phyloP scores from a whole-genome alignment of 352 stramenopile species.

The Elongisporangium anandrum region DNA sequence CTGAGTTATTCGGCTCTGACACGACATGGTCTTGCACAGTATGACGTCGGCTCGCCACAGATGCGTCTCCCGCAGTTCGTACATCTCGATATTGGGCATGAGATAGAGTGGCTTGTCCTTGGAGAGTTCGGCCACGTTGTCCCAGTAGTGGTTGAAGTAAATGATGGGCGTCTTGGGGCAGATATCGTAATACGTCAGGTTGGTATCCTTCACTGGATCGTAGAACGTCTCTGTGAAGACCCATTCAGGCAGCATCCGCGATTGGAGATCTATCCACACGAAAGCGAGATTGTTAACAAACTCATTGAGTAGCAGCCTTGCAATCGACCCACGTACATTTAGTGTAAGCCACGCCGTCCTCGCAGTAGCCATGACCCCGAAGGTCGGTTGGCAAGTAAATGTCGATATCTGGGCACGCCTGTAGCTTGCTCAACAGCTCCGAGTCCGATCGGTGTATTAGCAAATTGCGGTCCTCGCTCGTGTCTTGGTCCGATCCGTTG shows the following conservation, averaged over 20 bases:
- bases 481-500: background rate
- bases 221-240: no score
- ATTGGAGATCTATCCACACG: no score
- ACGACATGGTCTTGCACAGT: constrained; percentile 52
- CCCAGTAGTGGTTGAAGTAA: constrained; percentile 64
- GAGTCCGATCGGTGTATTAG: no score
- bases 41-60: constrained; percentile 41
- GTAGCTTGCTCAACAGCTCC: background rate
- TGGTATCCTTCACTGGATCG: no score
- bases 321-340: constrained; percentile 26
- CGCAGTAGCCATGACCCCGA: constrained; percentile 46
- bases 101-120: constrained; percentile 34
- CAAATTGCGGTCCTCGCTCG: no score
- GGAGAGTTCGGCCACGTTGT: constrained; percentile 4
- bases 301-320: constrained; percentile 40
- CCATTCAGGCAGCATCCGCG: no score
- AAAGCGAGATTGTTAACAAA: constrained; percentile 56
- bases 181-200: constrained; percentile 52
- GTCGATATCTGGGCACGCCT: constrained; percentile 13
- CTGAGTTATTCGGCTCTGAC: constrained; percentile 26
- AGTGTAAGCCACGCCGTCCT: constrained; percentile 38
- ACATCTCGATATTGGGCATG: constrained; percentile 55
- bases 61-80: constrained; percentile 36
- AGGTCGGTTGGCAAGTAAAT: constrained; percentile 21
- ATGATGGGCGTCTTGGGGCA: constrained; percentile 44